Conservation (phyloP, 768 basidiomycete species). For the Calocera cornea region DNA sequence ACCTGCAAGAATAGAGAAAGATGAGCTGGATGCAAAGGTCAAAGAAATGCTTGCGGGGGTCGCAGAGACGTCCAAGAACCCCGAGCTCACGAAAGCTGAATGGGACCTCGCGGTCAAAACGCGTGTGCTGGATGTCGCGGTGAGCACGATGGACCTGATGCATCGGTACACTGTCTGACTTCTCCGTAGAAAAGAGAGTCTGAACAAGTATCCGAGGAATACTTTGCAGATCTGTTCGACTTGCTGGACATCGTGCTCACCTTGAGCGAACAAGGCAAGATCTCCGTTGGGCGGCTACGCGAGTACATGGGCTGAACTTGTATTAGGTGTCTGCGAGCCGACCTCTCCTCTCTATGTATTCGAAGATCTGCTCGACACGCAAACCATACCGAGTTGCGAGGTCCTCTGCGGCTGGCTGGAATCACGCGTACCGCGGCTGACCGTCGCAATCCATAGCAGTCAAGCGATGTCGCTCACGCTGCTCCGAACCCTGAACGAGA, state of each 20-base stretch:
- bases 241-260: slow-evolving; percentile 60
- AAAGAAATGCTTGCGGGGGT: neutral
- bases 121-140: neutral
- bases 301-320: slow-evolving; percentile 5
- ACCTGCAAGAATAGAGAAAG: neutral
- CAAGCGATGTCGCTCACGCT: slow-evolving; percentile 75
- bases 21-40: neutral
- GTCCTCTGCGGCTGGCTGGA: slow-evolving; percentile 85
- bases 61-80: neutral
- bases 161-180: neutral
- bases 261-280: slow-evolving; percentile 63
- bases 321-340: slow-evolving; percentile 60
- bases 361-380: slow-evolving; percentile 71
- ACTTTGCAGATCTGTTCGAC: slow-evolving; percentile 48
- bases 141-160: neutral
- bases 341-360: slow-evolving; percentile 59
- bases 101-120: neutral
- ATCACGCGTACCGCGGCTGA: slow-evolving; percentile 50
- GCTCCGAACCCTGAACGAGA: slow-evolving; percentile 73
- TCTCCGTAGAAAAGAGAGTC: neutral
- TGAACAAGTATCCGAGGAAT: slow-evolving; percentile 19
- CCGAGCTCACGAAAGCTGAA: neutral
- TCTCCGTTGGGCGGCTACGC: neutral
- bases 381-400: slow-evolving; percentile 74
- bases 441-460: slow-evolving; percentile 22